Conservation (phyloP, 1,284 basidiomycete genomes). For the Xerocomus cyaneibrunnescens region DNA sequence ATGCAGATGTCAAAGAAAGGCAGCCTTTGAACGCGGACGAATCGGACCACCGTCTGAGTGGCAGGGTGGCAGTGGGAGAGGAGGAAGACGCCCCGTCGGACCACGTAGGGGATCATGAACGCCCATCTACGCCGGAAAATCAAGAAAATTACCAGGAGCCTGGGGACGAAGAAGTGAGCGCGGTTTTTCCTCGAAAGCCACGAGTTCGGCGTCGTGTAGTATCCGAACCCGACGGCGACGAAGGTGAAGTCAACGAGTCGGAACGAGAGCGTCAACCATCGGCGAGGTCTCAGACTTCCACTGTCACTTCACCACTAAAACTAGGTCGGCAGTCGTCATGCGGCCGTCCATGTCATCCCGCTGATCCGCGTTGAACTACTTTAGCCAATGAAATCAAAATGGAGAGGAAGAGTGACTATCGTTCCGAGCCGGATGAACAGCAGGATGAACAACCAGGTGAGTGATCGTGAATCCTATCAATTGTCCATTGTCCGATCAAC, state of each 20-base stretch:
- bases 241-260: background rate
- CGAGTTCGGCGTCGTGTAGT: constrained; percentile 10
- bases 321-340: constrained; percentile 2
- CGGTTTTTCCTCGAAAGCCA: background rate
- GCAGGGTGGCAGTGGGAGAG: background rate
- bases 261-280: constrained; percentile 2
- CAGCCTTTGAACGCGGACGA: background rate
- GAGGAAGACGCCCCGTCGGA: background rate
- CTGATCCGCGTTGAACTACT: background rate
- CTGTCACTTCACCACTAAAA: constrained; percentile 6
- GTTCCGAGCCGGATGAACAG: background rate
- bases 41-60: background rate
- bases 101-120: background rate
- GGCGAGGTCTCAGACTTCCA: background rate
- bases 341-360: background rate
- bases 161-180: constrained; percentile 5
- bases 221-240: constrained; percentile 15
- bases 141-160: background rate
- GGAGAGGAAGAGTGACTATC: background rate
- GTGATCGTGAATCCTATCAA: background rate
- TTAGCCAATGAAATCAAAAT: constrained; percentile 2
- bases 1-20: background rate
- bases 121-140: background rate
- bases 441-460: constrained; percentile 4
- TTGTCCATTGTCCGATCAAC: background rate